Conservation (phyloP, 257 asterid species). For the Solanum gracilifrons region DNA sequence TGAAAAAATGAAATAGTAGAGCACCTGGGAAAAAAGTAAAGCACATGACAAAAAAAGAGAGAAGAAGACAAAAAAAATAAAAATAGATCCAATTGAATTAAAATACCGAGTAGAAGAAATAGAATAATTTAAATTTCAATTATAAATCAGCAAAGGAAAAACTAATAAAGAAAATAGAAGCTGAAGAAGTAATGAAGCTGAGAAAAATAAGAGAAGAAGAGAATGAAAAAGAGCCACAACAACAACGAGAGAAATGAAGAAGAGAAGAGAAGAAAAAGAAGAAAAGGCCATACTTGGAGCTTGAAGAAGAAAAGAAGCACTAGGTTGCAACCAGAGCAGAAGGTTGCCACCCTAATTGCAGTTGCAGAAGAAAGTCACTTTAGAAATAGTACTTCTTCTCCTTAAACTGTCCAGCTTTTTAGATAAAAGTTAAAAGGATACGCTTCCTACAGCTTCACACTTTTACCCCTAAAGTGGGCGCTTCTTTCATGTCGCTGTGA, state of each 20-base stretch:
- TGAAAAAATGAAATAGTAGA: not conserved
- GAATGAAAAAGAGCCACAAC: not conserved
- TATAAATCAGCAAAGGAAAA: not conserved
- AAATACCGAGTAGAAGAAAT: not conserved
- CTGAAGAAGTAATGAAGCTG: not conserved
- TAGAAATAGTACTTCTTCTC: not conserved
- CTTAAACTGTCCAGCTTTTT: not conserved
- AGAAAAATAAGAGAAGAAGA: not conserved
- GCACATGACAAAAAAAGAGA: not conserved
- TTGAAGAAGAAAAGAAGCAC: not conserved
- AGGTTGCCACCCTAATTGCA: not conserved
- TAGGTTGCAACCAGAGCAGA: not conserved
- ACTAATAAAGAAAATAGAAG: not conserved
- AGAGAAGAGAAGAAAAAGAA: not conserved
- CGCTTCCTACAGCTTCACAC: not conserved
- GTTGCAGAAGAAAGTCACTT: not conserved
- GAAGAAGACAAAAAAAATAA: not conserved
- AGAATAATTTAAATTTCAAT: not conserved
- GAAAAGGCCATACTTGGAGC: not conserved
- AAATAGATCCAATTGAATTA: not conserved
- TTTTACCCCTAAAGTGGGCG: not conserved
- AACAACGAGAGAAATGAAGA: not conserved
- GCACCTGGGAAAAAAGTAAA: not conserved
- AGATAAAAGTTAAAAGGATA: not conserved
- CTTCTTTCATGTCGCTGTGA: not conserved